Evolutionary conservation across 225 moss, liverwort and hornwort genomes (phyloP), one percentile per base, ranked within the genome.

Genomic region (Sphagnum tenellum): DNA sequence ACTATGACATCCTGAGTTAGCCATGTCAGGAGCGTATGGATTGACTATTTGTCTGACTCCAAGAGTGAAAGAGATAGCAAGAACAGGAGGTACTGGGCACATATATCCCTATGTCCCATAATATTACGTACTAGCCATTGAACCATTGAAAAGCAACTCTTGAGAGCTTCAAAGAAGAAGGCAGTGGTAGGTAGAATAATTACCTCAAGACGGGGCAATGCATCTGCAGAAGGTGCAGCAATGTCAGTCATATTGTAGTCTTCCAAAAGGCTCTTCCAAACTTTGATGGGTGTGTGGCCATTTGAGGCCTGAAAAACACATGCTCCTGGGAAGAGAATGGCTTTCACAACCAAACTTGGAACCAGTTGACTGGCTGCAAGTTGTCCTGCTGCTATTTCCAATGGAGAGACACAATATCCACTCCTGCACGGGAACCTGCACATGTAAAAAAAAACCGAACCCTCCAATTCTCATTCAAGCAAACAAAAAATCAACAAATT

Each of bases 291-390:
- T 67, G 72, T 57, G 61, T 77, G 71, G 9, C 82, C 75, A 50
- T 44, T 69, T 62, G 62, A 65, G 8, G 74, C 14, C 55, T 85
- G 81, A 52, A 53, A 71, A 57, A 76, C 13, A 46, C 73, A 12
- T 64, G 82, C 86, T 9, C 86, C 86, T 51, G 86, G 86, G 58
- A 77, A 87, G 12, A 87, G 76, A 61, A 80, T 56, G n/a, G 48
- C 66, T 64, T 80, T 80, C 47, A 82, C 57, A n/a, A 73, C 67
- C 7, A 74, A 49, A 8, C 53, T 45, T 4, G 66, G 71, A 55
- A 82, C 66, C 6, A 70, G 13, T 6, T 70, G 75, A 56, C 77
- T 75, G 2, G 64, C 65, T 4, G 69, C 77, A 60, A 82, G 68
- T 59, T 82, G 77, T 60, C 69, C 80, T 50, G 75, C 79, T 10